Conservation (phyloP, 2,329 filamentous ascomycete genomes). For the Calonectria montana region DNA sequence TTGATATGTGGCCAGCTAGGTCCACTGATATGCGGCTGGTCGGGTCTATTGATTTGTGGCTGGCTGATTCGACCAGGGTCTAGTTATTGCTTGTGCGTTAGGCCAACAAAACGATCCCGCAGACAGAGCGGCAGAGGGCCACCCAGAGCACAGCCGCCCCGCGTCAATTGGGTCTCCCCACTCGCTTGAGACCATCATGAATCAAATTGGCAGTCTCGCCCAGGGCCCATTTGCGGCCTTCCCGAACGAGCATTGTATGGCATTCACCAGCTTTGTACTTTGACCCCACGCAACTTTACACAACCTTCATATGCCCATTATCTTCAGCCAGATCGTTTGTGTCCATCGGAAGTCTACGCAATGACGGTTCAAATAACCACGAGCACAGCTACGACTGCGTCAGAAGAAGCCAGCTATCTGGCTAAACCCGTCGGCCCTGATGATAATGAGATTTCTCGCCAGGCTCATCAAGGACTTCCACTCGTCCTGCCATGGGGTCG, state of each 20-base stretch:
- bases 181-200: not conserved
- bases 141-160: too few relatives aligned
- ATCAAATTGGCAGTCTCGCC: not conserved
- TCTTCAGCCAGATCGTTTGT: not conserved
- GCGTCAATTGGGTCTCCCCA: not conserved
- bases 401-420: not conserved
- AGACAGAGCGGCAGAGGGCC: too few relatives aligned
- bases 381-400: not conserved
- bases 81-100: too few relatives aligned
- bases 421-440: not conserved
- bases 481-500: not conserved
- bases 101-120: too few relatives aligned
- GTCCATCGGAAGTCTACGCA: not conserved
- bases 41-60: not conserved
- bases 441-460: not conserved
- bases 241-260: not conserved
- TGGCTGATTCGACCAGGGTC: not conserved
- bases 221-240: not conserved
- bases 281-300: not conserved
- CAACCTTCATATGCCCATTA: not conserved
- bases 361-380: not conserved
- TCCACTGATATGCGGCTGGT: not conserved
- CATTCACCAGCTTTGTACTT: not conserved
- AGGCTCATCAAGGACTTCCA: not conserved
- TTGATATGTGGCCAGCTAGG: not conserved